phyloP scores from a whole-genome alignment of 2,329 filamentous ascomycete genomes.

The Pseudocercospora ulei region DNA sequence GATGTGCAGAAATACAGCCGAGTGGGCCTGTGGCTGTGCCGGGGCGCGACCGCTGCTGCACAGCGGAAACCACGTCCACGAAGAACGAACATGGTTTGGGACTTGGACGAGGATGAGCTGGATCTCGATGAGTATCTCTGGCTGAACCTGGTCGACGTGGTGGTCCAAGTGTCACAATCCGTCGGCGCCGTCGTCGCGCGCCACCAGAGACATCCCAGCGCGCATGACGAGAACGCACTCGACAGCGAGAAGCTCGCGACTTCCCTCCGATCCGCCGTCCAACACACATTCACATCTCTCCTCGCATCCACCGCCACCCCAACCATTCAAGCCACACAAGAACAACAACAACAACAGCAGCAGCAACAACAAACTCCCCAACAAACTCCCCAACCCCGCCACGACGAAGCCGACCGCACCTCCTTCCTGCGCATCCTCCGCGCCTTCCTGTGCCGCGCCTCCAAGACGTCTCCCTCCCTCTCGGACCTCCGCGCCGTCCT shows the following conservation, averaged over 20 bases:
- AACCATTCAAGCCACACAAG: conserved; percentile 25
- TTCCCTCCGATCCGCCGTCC: conserved; percentile 67
- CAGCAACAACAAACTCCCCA: too few species aligned
- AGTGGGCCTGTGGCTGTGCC: conserved; percentile 92
- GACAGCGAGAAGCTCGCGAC: conserved; percentile 55
- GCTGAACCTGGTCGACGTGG: conserved; percentile 55
- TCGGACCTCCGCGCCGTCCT: conserved; percentile 79
- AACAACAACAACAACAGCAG: conserved; percentile 15
- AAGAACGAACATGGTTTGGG: conserved; percentile 33
- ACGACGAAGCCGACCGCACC: conserved; percentile 40
- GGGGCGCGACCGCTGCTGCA: conserved; percentile 61
- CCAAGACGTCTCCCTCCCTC: conserved; percentile 70
- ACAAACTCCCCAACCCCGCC: too few species aligned
- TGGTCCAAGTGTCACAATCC: conserved; percentile 47
- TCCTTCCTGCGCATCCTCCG: conserved; percentile 83
- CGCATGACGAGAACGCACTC: conserved; percentile 30
- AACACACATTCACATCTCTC: conserved; percentile 81
- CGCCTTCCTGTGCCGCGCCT: conserved; percentile 75
- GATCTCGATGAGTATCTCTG: conserved; percentile 54
- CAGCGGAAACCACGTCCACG: conserved; percentile 29
- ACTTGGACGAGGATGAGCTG: conserved; percentile 49
- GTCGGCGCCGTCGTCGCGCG: conserved; percentile 28
- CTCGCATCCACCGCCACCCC: conserved; percentile 60
- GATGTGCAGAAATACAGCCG: conserved; percentile 80
- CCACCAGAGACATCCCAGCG: conserved; percentile 30